Percentiles rank a stretch among this genome's conserved stretches.
phyloP scores from a whole-genome alignment of 2,329 filamentous ascomycete genomes.

The Aspergillus fructus region DNA sequence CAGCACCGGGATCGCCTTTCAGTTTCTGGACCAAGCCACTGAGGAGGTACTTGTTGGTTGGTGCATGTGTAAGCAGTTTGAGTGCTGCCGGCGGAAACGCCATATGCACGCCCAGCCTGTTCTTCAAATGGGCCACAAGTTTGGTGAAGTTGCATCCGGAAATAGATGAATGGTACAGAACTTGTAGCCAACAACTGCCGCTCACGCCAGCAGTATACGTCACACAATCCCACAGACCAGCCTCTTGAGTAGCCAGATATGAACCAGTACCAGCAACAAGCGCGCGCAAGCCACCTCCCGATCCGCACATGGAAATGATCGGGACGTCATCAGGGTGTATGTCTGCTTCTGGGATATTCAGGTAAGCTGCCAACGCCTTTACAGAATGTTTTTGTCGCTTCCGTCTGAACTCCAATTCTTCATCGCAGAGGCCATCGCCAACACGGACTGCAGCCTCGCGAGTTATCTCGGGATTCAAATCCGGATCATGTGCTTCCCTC shows the following conservation, averaged over 20 bases:
- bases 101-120: conserved; percentile 81
- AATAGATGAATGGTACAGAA: conserved; percentile 81
- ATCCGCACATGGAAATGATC: conserved; percentile 89
- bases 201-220: conserved; percentile 96
- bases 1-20: conserved; percentile 73
- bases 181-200: conserved; percentile 92
- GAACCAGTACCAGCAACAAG: conserved; percentile 89
- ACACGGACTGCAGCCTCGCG: conserved; percentile 80
- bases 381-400: conserved; percentile 68
- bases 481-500: conserved; percentile 81
- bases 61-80: conserved; percentile 76
- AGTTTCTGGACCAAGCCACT: conserved; percentile 89
- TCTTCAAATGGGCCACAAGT: conserved; percentile 82
- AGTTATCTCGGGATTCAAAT: conserved; percentile 81
- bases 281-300: conserved; percentile 84
- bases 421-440: conserved; percentile 74
- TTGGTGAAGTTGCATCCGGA: conserved; percentile 64
- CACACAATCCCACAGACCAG: conserved; percentile 86
- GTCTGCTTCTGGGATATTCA: conserved; percentile 72
- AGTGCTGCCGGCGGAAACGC: conserved; percentile 87
- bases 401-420: conserved; percentile 73
- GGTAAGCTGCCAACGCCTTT: conserved; percentile 76
- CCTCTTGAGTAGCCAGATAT: conserved; percentile 77
- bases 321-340: conserved; percentile 94
- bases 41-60: conserved; percentile 89